phyloP scores from a whole-genome alignment of 345 rosid genomes.

The Litchi chinensis region DNA sequence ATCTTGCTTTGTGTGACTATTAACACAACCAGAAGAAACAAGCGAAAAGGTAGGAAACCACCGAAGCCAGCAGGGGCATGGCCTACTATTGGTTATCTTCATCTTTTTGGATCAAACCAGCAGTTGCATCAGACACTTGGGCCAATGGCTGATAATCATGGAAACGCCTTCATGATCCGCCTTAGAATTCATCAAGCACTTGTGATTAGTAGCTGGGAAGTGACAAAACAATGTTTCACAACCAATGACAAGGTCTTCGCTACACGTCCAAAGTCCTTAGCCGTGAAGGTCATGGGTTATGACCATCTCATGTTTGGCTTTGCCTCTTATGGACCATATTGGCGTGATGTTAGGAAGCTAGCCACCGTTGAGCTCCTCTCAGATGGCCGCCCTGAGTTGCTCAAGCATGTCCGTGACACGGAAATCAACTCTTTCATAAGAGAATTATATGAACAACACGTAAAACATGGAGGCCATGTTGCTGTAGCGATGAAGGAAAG shows the following conservation, averaged over 20 bases:
- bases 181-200: constrained; percentile 28
- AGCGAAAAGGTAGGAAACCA: constrained; percentile 17
- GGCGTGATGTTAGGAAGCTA: constrained; percentile 40
- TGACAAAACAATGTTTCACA: constrained; percentile 39
- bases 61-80: constrained; percentile 37
- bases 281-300: constrained; percentile 35
- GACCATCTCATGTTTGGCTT: constrained; percentile 30
- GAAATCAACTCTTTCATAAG: constrained; percentile 24
- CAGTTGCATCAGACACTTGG: constrained; percentile 28
- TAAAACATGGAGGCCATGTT: constrained; percentile 23
- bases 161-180: constrained; percentile 32
- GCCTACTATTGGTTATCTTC: constrained; percentile 42
- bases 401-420: constrained; percentile 34
- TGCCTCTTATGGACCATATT: constrained; percentile 39
- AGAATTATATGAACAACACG: constrained; percentile 23
- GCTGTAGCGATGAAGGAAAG: constrained; percentile 30
- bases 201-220: constrained; percentile 34
- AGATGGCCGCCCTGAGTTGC: constrained; percentile 30
- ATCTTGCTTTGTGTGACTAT: not conserved
- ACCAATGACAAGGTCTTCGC: constrained; percentile 31
- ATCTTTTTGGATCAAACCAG: constrained; percentile 24
- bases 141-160: constrained; percentile 27
- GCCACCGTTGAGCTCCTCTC: constrained; percentile 35
- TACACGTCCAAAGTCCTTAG: constrained; percentile 25
- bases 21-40: not conserved